Conservation (phyloP, 2,329 filamentous ascomycete species). For the Colletotrichum cuscutae region DNA sequence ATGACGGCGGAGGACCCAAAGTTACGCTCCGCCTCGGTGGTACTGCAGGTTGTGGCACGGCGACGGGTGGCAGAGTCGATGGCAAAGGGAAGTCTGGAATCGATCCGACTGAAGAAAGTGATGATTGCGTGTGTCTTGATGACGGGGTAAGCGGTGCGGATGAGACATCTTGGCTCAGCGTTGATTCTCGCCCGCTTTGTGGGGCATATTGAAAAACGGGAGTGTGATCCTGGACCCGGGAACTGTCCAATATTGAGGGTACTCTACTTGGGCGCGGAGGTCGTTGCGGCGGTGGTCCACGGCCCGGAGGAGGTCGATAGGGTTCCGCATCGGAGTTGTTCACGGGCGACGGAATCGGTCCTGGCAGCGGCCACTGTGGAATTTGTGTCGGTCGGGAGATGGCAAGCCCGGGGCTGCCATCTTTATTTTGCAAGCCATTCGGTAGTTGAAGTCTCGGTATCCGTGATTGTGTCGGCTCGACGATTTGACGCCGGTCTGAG, state of each 20-base stretch:
- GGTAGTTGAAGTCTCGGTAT: conserved; percentile 46
- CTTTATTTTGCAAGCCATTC: conserved; percentile 47
- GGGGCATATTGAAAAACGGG: conserved; percentile 62
- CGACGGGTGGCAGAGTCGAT: conserved; percentile 40
- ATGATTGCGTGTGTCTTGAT: conserved; percentile 62
- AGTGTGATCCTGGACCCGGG: conserved; percentile 65
- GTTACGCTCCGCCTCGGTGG: conserved; percentile 60
- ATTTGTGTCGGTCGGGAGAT: conserved; percentile 65
- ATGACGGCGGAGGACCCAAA: conserved; percentile 69
- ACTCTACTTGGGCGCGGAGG: conserved; percentile 70
- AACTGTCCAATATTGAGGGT: conserved; percentile 67
- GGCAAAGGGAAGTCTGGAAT: conserved; percentile 70
- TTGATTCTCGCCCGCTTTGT: conserved; percentile 48
- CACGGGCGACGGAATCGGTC: conserved; percentile 48
- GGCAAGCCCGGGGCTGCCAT: conserved; percentile 52
- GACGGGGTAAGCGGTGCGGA: conserved; percentile 60
- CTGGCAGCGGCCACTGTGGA: conserved; percentile 65
- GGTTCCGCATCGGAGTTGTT: conserved; percentile 48
- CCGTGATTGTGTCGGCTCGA: conserved; percentile 38
- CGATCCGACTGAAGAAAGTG: conserved; percentile 63
- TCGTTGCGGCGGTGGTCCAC: conserved; percentile 64
- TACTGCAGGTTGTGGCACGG: conserved; percentile 38
- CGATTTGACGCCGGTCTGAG: conserved; percentile 38
- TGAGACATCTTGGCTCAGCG: conserved; percentile 47
- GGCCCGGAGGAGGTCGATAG: conserved; percentile 62